Conservation (phyloP, 73 alveolate genomes). For the Symbiodinium natans region DNA sequence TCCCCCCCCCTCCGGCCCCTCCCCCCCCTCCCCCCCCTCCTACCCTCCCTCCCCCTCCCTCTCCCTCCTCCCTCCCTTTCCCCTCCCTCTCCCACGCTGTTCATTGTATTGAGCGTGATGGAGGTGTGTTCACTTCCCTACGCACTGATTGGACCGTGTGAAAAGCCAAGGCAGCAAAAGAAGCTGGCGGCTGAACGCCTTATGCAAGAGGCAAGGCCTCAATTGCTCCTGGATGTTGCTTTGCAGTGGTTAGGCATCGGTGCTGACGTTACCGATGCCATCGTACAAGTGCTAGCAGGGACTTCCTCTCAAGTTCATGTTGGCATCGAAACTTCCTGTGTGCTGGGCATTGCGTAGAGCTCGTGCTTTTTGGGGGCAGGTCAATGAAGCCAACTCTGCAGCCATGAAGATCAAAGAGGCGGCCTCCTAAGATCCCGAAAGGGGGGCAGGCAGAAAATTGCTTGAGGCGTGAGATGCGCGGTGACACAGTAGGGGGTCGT, state of each 20-base stretch:
- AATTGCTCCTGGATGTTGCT: not conserved
- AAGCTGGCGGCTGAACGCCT: conserved; percentile 89
- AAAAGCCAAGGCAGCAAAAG: conserved; percentile 93
- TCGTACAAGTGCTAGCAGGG: not conserved
- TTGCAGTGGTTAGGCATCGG: not conserved
- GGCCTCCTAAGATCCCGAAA: not conserved
- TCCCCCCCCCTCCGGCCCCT: too few relatives aligned
- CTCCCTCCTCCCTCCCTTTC: too few relatives aligned
- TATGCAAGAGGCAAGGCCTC: conserved; percentile 58
- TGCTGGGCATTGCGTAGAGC: too few relatives aligned
- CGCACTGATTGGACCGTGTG: too few relatives aligned
- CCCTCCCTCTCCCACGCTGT: too few relatives aligned
- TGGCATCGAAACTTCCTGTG: not conserved
- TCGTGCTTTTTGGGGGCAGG: conserved; percentile 33
- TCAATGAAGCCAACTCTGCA: conserved; percentile 84
- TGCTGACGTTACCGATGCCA: too few relatives aligned
- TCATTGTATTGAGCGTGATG: not conserved
- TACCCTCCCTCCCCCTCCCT: too few relatives aligned
- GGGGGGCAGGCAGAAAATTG: not conserved
- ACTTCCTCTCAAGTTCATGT: not conserved
- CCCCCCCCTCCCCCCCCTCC: too few relatives aligned
- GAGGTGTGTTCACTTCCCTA: too few relatives aligned
- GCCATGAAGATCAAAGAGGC: conserved; percentile 94
- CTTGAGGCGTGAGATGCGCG: not conserved
- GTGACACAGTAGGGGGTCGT: too few relatives aligned